phyloP scores from a whole-genome alignment of 192 early-diverging fungal genomes.

The Coemansia erecta region DNA sequence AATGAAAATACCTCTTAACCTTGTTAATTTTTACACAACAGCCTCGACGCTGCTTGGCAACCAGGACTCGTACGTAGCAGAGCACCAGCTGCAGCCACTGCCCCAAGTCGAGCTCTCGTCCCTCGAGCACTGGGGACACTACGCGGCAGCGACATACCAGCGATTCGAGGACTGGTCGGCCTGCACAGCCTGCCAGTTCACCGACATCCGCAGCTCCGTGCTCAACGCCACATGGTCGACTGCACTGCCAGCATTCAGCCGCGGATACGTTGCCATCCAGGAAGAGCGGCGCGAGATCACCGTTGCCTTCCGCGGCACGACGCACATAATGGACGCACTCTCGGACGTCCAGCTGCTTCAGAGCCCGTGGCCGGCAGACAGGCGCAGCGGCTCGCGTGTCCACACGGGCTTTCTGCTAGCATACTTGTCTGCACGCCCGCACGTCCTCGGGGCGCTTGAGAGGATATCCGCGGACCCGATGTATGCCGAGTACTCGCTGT shows the following conservation, averaged over 20 bases:
- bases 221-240: slow-evolving; percentile 27
- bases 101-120: not conserved
- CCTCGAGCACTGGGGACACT: slow-evolving; percentile 23
- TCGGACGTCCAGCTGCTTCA: slow-evolving; percentile 20
- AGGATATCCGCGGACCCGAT: not conserved
- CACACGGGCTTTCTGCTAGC: slow-evolving; percentile 38
- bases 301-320: slow-evolving; percentile 36
- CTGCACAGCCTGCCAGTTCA: slow-evolving; percentile 12
- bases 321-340: slow-evolving; percentile 34
- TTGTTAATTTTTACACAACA: too few relatives aligned
- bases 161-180: slow-evolving; percentile 30
- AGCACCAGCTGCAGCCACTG: not conserved
- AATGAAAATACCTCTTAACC: too few relatives aligned
- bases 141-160: slow-evolving; percentile 34
- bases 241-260: slow-evolving; percentile 23
- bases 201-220: slow-evolving; percentile 11
- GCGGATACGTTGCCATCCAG: slow-evolving; percentile 33
- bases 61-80: too few relatives aligned
- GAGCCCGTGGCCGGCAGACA: slow-evolving; percentile 10
- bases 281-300: slow-evolving; percentile 2
- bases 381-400: slow-evolving; percentile 14
- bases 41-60: too few relatives aligned
- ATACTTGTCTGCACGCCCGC: slow-evolving; percentile 16
- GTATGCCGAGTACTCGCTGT: slow-evolving; percentile 8
- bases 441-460: slow-evolving; percentile 9